Evolutionary conservation across 345 rosid genomes (phyloP), one percentile per base, ranked within the genome.

Genomic region (Barbarea vulgaris): DNA sequence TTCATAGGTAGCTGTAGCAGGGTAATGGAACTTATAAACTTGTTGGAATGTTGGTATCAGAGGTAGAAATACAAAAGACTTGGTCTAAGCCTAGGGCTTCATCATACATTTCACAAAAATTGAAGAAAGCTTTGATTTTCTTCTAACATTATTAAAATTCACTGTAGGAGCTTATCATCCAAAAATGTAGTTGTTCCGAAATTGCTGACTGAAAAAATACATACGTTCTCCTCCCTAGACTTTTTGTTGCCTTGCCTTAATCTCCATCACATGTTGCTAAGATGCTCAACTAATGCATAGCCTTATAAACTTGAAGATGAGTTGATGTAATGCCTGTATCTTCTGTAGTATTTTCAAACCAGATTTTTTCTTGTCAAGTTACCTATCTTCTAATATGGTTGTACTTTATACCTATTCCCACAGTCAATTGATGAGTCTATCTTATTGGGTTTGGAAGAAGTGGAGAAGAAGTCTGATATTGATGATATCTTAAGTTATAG

Each of bases 401-500:
- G 61, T 66, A 25, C 42, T 39, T 70, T 77, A 76, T 76, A 9
- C 74, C 64, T 61, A 64, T 86, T 47, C 51, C 70, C 62, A 72
- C 89, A 93, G 98, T 55, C 85, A 60, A 82, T 93, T 72, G 89
- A 86, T 64, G 85, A 86, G 74, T 70, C 81, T 60, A 63, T 89
- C 82, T 79, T 89, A 80, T 74, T 67, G 69, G 91, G 89, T 69
- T 78, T 93, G 85, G 98, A 93, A 83, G 84, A 85, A 86, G 84
- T 93, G 85, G 98, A 93, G 90, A 87, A 85, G 82, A 93, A 89
- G 67, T 86, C 78, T 69, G 97, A 91, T 74, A 80, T 88, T 68
- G 96, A 91, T 63, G 96, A 89, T 78, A 93, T 93, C 77, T 82
- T 93, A 77, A 87, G 81, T 78, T 91, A 88, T 69, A 85, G 98